These are phyloP conservation scores for Penicillium sp. DNA, from an alignment of 2,329 filamentous ascomycete species.

Conservation along the genomic window DNA sequence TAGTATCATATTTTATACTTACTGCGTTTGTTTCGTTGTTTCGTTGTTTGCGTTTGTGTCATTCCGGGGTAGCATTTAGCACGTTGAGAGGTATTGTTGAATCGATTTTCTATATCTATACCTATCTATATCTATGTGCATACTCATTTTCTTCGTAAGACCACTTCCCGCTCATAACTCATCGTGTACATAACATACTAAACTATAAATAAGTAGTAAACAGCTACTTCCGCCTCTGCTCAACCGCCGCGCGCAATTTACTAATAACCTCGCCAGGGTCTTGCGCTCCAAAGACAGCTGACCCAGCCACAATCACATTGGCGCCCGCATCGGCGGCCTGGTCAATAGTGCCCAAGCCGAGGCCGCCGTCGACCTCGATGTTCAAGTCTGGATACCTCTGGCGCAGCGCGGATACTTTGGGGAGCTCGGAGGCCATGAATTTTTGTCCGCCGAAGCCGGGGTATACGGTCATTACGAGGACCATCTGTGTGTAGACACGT, in stretches of 20 bases:
- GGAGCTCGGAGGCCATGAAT: constrained; percentile 94
- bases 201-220: background rate
- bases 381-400: constrained; percentile 84
- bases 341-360: constrained; percentile 85
- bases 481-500: constrained; percentile 64
- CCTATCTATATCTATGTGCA: background rate
- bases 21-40: background rate
- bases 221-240: constrained; percentile 48
- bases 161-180: background rate
- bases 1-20: background rate
- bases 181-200: background rate
- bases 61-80: background rate
- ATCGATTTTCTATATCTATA: background rate
- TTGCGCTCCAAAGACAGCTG: constrained; percentile 88
- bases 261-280: constrained; percentile 83
- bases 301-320: constrained; percentile 96
- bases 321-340: constrained; percentile 92
- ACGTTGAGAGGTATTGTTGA: background rate
- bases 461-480: constrained; percentile 96
- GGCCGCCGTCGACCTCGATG: constrained; percentile 94
- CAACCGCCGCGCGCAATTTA: constrained; percentile 74
- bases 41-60: background rate
- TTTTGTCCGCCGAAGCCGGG: constrained; percentile 97
- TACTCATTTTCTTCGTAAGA: background rate
- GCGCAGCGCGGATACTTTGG: constrained; percentile 83